A percentile compares a stretch with the other conserved stretches of the same genome.
These are phyloP conservation scores for Cinnamomum micranthum DNA, from an alignment of 164 flowering plant species.

Conservation along the genomic window DNA sequence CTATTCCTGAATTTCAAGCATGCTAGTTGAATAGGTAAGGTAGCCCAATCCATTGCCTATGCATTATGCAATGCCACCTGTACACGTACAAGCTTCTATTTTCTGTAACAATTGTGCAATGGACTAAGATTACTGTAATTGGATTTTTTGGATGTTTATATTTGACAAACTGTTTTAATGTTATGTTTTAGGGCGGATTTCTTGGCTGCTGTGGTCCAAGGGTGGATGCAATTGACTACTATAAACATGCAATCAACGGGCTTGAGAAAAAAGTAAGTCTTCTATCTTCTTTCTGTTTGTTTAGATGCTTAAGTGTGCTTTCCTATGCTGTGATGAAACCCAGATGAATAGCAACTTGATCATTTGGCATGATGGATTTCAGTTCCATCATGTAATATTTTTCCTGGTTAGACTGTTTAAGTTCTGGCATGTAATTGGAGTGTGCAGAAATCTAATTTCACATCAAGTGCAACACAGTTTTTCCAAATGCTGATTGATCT, in stretches of 20 bases:
- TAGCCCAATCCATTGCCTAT: background rate
- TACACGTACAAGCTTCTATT: background rate
- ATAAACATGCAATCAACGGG: constrained; percentile 47
- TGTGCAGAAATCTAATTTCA: no score
- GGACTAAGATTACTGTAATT: background rate
- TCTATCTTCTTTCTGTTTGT: background rate
- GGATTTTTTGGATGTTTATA: background rate
- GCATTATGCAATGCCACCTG: background rate
- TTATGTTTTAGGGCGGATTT: constrained; percentile 59
- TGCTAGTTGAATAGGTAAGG: no score
- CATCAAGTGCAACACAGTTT: no score
- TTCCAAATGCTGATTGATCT: background rate
- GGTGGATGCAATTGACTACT: constrained; percentile 83
- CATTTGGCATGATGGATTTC: background rate
- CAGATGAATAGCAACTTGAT: background rate
- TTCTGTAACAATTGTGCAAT: background rate
- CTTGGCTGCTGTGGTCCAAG: constrained; percentile 73
- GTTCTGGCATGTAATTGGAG: no score
- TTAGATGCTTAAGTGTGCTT: background rate
- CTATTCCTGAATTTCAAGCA: background rate
- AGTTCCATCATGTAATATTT: no score
- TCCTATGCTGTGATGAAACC: background rate
- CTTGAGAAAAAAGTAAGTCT: constrained; percentile 51
- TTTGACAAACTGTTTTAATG: constrained; percentile 1
- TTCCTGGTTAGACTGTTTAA: no score